phyloP scores from a whole-genome alignment of 257 asterid genomes.

The Agastache rugosa region DNA sequence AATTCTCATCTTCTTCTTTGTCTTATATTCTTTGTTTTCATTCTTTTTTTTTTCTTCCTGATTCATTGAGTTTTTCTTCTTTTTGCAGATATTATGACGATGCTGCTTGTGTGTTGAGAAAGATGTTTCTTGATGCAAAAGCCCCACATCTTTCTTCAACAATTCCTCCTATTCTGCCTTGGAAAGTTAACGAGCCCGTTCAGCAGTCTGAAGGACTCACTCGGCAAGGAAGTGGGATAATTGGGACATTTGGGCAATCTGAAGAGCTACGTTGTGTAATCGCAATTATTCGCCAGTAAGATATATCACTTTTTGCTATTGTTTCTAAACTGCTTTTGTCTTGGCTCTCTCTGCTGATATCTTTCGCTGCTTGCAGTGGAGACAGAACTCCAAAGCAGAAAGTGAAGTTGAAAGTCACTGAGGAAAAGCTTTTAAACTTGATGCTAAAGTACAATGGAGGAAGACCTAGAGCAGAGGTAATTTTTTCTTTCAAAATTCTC shows the following conservation, averaged over 20 bases:
- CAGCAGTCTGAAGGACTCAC: conserved; percentile 92
- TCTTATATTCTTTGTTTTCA: not conserved
- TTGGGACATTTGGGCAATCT: conserved; percentile 89
- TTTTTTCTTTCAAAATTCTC: conserved; percentile 17
- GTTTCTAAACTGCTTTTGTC: conserved; percentile 15
- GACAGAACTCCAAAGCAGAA: conserved; percentile 99
- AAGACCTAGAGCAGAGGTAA: conserved; percentile 94
- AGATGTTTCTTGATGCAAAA: conserved; percentile 96
- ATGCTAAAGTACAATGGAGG: conserved; percentile 97
- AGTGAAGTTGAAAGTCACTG: conserved; percentile 96
- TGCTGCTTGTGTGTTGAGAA: conserved; percentile 96
- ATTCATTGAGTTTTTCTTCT: not conserved
- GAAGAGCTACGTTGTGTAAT: conserved; percentile 99
- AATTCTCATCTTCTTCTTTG: not conserved
- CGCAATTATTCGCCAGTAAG: conserved; percentile 90
- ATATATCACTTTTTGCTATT: conserved; percentile 30
- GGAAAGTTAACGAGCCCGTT: conserved; percentile 91
- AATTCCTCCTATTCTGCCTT: conserved; percentile 90
- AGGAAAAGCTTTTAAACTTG: conserved; percentile 94
- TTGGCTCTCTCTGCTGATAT: conserved; percentile 37
- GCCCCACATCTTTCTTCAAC: conserved; percentile 97
- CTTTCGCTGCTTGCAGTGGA: conserved; percentile 66
- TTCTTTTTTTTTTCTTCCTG: conserved; percentile 4
- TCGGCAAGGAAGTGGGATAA: conserved; percentile 94
- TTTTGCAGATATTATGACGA: conserved; percentile 86